Evolutionary conservation across 495 filamentous ascomycete genomes (phyloP).

Genomic region (Daldinia decipiens): DNA sequence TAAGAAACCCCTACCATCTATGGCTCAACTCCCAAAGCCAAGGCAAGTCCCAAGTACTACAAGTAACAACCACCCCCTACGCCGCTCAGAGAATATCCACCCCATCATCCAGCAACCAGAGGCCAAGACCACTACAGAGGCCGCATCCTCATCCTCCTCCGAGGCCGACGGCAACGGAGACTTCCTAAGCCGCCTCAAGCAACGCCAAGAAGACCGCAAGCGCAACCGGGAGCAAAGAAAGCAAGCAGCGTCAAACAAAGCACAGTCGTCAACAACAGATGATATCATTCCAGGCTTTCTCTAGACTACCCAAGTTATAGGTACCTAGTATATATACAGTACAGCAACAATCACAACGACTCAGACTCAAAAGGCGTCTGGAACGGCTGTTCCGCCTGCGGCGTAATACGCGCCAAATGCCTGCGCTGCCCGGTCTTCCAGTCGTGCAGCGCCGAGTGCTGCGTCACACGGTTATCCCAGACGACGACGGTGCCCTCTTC

Average conservation of each 20-base stretch:
- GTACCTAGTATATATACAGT: neutral
- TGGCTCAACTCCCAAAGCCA: conserved; percentile 4
- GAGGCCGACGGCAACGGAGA: conserved; percentile 17
- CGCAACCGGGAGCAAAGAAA: conserved; percentile 40
- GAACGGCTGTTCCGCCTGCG: conserved; percentile 79
- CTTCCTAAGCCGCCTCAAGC: conserved; percentile 39
- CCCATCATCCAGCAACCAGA: neutral
- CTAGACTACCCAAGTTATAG: conserved; percentile 17
- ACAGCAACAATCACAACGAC: conserved; percentile 45
- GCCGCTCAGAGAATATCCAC: neutral
- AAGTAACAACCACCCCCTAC: conserved; percentile 20
- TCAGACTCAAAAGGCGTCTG: conserved; percentile 69
- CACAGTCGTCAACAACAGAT: conserved; percentile 25
- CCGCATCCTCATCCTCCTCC: conserved; percentile 20
- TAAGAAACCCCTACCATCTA: neutral
- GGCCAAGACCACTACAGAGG: conserved; percentile 8
- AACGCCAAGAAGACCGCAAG: conserved; percentile 42
- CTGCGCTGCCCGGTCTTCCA: conserved; percentile 82
- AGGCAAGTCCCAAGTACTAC: neutral
- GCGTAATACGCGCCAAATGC: conserved; percentile 85
- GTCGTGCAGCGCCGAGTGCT: conserved; percentile 80
- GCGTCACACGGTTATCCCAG: conserved; percentile 87
- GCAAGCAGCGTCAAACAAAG: conserved; percentile 18
- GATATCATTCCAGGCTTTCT: conserved; percentile 48
- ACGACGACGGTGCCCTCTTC: conserved; percentile 84